Evolutionary conservation across 768 basidiomycete species (phyloP).

Genomic region (Tylopilus intermedius): DNA sequence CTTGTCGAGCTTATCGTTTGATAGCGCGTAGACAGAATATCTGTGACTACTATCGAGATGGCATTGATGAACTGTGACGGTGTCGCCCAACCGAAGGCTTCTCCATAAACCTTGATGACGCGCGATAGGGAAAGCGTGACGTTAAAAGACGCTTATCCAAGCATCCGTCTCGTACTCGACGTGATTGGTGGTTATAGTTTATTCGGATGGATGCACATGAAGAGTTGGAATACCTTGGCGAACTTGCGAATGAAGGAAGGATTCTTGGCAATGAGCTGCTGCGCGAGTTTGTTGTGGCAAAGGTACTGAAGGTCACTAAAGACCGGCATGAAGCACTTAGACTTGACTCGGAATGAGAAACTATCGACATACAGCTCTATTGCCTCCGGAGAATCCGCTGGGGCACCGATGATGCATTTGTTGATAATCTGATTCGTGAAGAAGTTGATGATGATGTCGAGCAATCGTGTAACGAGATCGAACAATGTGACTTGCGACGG

Average conservation of each 20-base stretch:
- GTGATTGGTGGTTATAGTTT: constrained; percentile 71
- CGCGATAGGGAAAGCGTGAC: constrained; percentile 87
- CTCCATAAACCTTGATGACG: constrained; percentile 85
- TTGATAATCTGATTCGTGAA: constrained; percentile 86
- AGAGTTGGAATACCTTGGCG: constrained; percentile 75
- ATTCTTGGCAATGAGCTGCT: constrained; percentile 68
- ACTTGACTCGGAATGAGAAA: constrained; percentile 68
- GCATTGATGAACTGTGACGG: constrained; percentile 59
- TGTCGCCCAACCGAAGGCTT: constrained; percentile 62
- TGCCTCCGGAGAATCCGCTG: constrained; percentile 16
- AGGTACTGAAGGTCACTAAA: constrained; percentile 88
- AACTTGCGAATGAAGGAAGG: constrained; percentile 66
- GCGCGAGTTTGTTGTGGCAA: constrained; percentile 75
- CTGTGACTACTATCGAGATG: constrained; percentile 62
- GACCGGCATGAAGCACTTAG: constrained; percentile 93
- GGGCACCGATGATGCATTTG: constrained; percentile 51
- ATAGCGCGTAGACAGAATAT: constrained; percentile 70
- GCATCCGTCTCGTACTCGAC: constrained; percentile 96
- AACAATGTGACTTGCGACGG: constrained; percentile 75
- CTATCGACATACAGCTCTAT: constrained; percentile 70
- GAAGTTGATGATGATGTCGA: constrained; percentile 83
- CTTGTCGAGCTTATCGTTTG: constrained; percentile 63
- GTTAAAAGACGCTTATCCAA: constrained; percentile 93
- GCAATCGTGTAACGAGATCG: constrained; percentile 69
- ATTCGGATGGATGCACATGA: constrained; percentile 92